These are phyloP conservation scores for Polyporus tsugae DNA, from an alignment of 1,284 basidiomycete genomes.

Conservation along the genomic window DNA sequence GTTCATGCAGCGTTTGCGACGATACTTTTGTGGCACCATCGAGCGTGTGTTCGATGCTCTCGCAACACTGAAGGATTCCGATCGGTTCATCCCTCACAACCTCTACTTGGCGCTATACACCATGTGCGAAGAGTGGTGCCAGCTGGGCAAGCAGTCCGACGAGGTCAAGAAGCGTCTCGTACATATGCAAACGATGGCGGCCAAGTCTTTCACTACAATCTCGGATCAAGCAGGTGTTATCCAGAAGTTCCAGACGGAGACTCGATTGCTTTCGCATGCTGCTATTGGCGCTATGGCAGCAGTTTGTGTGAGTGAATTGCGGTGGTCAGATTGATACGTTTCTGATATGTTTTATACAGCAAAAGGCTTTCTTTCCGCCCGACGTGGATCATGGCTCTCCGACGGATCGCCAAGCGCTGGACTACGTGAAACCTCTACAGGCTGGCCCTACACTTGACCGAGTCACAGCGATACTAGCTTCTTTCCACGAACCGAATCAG, in stretches of 20 bases:
- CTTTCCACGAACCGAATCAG: conserved; percentile 59
- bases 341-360: conserved; percentile 49
- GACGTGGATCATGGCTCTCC: conserved; percentile 68
- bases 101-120: conserved; percentile 86
- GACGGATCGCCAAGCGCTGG: conserved; percentile 55
- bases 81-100: conserved; percentile 80
- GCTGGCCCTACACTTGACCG: conserved; percentile 65
- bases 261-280: conserved; percentile 75
- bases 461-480: conserved; percentile 71
- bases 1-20: conserved; percentile 83
- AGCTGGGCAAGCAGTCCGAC: conserved; percentile 82
- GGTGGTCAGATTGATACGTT: conserved; percentile 7
- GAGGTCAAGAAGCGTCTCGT: conserved; percentile 78
- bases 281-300: conserved; percentile 87
- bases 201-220: conserved; percentile 56
- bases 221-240: conserved; percentile 61
- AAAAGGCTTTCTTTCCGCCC: conserved; percentile 77
- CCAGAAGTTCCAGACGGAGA: conserved; percentile 80
- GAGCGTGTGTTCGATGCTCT: conserved; percentile 87
- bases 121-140: conserved; percentile 95
- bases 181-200: conserved; percentile 78
- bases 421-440: conserved; percentile 61
- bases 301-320: conserved; percentile 70
- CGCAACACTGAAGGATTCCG: conserved; percentile 75
- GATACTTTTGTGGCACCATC: conserved; percentile 91